phyloP scores from a whole-genome alignment of 805 yeast genomes.

The Yarrowia keelungensis region DNA sequence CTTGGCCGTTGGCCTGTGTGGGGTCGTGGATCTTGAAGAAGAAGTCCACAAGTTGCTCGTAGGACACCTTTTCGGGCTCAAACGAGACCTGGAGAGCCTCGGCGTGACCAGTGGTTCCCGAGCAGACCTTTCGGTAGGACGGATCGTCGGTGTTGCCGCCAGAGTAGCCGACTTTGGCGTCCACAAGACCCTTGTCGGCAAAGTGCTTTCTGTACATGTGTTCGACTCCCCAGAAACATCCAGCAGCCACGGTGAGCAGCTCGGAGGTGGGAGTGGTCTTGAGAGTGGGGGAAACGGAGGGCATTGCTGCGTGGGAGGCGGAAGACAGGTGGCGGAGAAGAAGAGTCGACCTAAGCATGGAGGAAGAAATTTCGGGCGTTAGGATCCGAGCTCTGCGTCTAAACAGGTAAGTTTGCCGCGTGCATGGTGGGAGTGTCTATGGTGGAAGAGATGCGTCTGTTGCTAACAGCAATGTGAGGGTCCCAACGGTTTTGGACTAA shows the following conservation, averaged over 20 bases:
- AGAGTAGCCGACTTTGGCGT: slow-evolving; percentile 87
- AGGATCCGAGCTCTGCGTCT: not conserved
- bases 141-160: slow-evolving; percentile 70
- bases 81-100: slow-evolving; percentile 85
- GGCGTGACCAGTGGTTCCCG: slow-evolving; percentile 78
- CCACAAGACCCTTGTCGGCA: slow-evolving; percentile 68
- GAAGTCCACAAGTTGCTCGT: slow-evolving; percentile 73
- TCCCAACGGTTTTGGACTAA: not conserved
- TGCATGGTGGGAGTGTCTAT: not conserved
- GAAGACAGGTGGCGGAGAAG: slow-evolving; percentile 19
- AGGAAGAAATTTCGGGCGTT: not conserved
- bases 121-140: slow-evolving; percentile 74
- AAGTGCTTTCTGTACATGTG: slow-evolving; percentile 77
- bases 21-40: slow-evolving; percentile 96
- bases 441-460: no score
- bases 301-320: slow-evolving; percentile 2
- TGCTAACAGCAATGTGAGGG: not conserved
- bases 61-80: slow-evolving; percentile 69
- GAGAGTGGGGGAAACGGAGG: slow-evolving; percentile 47
- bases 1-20: slow-evolving; percentile 81
- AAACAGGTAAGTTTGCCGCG: slow-evolving; percentile 6
- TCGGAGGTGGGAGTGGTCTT: slow-evolving; percentile 56
- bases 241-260: slow-evolving; percentile 66
- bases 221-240: slow-evolving; percentile 67
- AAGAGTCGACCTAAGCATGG: slow-evolving; percentile 28